Percentiles rank a stretch among this genome's conserved stretches.
These are phyloP conservation scores for Coprinopsis strossmayeri DNA, from an alignment of 768 basidiomycete genomes.

Conservation along the genomic window DNA sequence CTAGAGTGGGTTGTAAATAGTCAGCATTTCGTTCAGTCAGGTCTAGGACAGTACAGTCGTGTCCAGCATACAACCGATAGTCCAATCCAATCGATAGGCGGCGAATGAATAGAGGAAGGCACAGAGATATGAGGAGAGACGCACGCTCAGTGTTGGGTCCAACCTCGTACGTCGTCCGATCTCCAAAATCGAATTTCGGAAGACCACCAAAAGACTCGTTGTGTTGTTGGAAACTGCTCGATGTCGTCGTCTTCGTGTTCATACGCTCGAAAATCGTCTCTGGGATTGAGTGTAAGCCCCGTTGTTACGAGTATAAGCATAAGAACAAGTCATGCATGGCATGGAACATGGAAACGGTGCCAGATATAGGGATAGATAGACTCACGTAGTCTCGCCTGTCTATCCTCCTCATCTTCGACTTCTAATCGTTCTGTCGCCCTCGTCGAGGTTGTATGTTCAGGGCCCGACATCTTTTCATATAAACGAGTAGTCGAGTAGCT, in stretches of 20 bases:
- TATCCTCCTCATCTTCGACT: slow-evolving; percentile 13
- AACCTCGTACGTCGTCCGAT: slow-evolving; percentile 28
- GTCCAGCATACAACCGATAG: neutral
- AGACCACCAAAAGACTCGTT: slow-evolving; percentile 14
- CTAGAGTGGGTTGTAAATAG: slow-evolving; percentile 29
- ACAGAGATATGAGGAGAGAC: slow-evolving; percentile 17
- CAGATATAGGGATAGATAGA: too few species aligned
- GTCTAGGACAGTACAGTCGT: too few species aligned
- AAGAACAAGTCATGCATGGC: neutral
- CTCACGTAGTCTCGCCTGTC: slow-evolving; percentile 14
- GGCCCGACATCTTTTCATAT: too few species aligned
- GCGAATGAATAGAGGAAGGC: too few species aligned
- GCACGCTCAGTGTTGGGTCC: slow-evolving; percentile 44
- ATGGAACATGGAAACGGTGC: too few species aligned
- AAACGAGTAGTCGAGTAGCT: too few species aligned
- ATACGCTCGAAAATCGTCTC: slow-evolving; percentile 30
- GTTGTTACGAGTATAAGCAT: neutral
- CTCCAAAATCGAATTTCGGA: slow-evolving; percentile 31
- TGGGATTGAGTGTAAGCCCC: slow-evolving; percentile 13
- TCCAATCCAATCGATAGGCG: neutral
- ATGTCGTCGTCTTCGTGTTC: neutral
- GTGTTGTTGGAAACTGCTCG: slow-evolving; percentile 26
- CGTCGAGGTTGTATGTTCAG: too few species aligned
- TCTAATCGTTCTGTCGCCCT: slow-evolving; percentile 4
- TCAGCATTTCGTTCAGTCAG: too few species aligned